Percentiles rank a stretch among this genome's conserved stretches.
Conservation (phyloP, 768 basidiomycete genomes). For the Mycena vulgaris region DNA sequence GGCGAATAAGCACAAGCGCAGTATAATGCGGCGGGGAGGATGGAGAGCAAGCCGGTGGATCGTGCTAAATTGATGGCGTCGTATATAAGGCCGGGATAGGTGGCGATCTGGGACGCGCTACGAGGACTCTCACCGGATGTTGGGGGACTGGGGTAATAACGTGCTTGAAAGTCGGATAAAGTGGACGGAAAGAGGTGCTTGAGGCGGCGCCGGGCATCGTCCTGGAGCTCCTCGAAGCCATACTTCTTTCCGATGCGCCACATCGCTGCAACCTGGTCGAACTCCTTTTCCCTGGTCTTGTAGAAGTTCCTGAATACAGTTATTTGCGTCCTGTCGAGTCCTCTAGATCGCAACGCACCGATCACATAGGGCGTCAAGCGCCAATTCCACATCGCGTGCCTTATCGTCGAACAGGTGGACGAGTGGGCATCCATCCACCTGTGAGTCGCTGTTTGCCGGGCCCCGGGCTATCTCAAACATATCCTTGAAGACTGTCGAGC, state of each 20-base stretch:
- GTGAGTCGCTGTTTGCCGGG: neutral
- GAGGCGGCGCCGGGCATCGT: neutral
- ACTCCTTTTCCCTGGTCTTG: neutral
- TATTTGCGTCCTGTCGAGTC: no score
- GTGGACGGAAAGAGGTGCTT: neutral
- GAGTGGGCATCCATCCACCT: constrained; percentile 6
- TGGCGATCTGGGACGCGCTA: neutral
- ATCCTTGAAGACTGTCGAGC: constrained; percentile 14
- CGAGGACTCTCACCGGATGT: no score
- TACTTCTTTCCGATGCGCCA: constrained; percentile 19
- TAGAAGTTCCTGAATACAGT: neutral
- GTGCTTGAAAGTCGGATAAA: neutral
- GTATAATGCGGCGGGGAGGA: constrained; percentile 18
- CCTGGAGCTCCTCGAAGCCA: constrained; percentile 10
- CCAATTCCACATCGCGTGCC: constrained; percentile 1
- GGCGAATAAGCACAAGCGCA: neutral
- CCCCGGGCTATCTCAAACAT: constrained; percentile 14
- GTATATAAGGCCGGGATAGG: neutral
- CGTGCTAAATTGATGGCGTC: constrained; percentile 13
- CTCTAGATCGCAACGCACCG: constrained; percentile 1
- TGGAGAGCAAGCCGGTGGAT: neutral
- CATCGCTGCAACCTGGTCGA: constrained; percentile 13
- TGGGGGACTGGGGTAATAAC: neutral
- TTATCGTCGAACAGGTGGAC: constrained; percentile 14
- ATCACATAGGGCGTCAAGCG: constrained; percentile 12